Conservation (phyloP, 2,329 filamentous ascomycete species). For the Arthrocladium fulminans region DNA sequence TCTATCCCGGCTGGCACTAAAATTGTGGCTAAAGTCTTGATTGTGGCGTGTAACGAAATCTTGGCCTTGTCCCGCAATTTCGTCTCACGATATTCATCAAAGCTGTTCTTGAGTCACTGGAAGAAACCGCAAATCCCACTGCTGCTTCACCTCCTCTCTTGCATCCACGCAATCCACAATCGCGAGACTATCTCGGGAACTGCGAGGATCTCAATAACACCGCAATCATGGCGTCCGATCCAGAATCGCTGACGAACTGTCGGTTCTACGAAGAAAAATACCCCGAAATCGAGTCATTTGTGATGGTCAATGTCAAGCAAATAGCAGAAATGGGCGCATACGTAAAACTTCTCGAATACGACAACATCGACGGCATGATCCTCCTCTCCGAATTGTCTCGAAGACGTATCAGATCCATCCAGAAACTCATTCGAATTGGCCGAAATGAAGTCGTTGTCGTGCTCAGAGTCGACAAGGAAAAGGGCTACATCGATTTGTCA, state of each 20-base stretch:
- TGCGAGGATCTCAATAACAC: not conserved
- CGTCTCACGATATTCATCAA: not conserved
- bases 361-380: slow-evolving; percentile 99
- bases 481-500: slow-evolving; percentile 97
- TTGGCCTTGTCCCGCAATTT: too few relatives aligned
- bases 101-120: not conserved
- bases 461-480: slow-evolving; percentile 98
- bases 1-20: too few relatives aligned
- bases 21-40: too few relatives aligned
- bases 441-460: slow-evolving; percentile 98
- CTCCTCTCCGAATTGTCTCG: slow-evolving; percentile 93
- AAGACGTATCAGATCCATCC: slow-evolving; percentile 96
- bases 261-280: slow-evolving; percentile 98
- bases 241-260: slow-evolving; percentile 79
- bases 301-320: slow-evolving; percentile 99
- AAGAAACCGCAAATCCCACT: not conserved
- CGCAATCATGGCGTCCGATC: slow-evolving; percentile 21
- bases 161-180: not conserved
- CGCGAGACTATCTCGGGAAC: not conserved
- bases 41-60: too few relatives aligned
- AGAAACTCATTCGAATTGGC: slow-evolving; percentile 96
- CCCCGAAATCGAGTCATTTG: slow-evolving; percentile 97
- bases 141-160: not conserved
- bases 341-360: slow-evolving; percentile 98
- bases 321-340: slow-evolving; percentile 99